Evolutionary conservation across 2,329 filamentous ascomycete species (phyloP).

Genomic region (Raffaelea albimanens): DNA sequence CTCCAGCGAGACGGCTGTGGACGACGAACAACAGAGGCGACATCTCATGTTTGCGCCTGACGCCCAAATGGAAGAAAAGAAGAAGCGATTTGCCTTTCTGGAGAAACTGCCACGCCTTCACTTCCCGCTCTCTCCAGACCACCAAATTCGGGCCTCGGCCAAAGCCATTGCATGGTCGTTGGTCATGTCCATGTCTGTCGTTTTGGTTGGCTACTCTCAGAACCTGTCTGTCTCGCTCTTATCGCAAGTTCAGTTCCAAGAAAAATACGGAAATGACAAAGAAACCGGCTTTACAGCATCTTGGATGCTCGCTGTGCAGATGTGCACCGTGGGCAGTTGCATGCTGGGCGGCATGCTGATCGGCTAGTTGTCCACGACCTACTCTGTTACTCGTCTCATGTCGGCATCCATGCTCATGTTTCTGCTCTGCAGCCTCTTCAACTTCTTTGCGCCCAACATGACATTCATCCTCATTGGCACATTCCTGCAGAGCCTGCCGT

Average conservation of each 20-base stretch:
- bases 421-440: slow-evolving; percentile 10
- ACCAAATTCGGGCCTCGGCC: background rate
- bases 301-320: slow-evolving; percentile 14
- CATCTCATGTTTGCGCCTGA: background rate
- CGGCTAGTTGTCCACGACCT: slow-evolving; percentile 12
- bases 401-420: slow-evolving; percentile 7
- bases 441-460: slow-evolving; percentile 13
- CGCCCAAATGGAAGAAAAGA: background rate
- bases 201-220: slow-evolving; percentile 16
- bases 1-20: background rate
- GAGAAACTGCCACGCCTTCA: background rate
- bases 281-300: slow-evolving; percentile 9
- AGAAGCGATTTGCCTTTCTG: background rate
- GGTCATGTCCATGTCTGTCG: slow-evolving; percentile 12
- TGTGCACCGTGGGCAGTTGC: slow-evolving; percentile 12
- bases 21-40: background rate
- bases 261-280: slow-evolving; percentile 15
- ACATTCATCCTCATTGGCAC: slow-evolving; percentile 12
- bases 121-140: background rate
- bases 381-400: slow-evolving; percentile 8
- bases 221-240: slow-evolving; percentile 14
- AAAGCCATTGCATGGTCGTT: slow-evolving; percentile 13
- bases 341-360: slow-evolving; percentile 12
- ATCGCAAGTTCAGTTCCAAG: slow-evolving; percentile 16
- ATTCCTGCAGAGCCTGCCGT: slow-evolving; percentile 13